Evolutionary conservation across 1,284 basidiomycete species (phyloP).

Genomic region (Fistulina hepatica): DNA sequence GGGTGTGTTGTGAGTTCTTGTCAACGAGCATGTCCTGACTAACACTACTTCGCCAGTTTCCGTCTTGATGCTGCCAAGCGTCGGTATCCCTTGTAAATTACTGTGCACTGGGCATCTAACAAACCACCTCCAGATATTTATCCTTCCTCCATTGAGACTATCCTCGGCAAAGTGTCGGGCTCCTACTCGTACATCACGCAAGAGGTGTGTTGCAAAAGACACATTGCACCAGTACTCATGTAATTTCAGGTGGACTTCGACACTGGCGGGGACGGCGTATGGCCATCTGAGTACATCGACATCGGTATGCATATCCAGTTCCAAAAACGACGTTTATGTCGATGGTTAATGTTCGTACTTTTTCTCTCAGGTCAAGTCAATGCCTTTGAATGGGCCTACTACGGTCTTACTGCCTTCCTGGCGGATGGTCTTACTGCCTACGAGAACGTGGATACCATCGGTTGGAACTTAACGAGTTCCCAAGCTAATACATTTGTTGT

Average conservation of each 20-base stretch:
- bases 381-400: too few relatives aligned
- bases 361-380: too few relatives aligned
- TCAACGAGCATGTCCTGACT: too few relatives aligned
- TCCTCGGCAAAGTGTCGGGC: conserved; percentile 31
- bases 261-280: conserved; percentile 20
- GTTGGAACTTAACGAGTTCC: conserved; percentile 27
- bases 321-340: too few relatives aligned
- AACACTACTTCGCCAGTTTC: too few relatives aligned
- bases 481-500: conserved; percentile 58
- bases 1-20: too few relatives aligned
- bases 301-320: too few relatives aligned
- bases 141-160: conserved; percentile 41
- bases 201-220: conserved; percentile 42
- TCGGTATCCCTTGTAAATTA: too few relatives aligned
- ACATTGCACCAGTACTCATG: too few relatives aligned
- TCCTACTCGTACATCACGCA: conserved; percentile 45
- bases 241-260: too few relatives aligned
- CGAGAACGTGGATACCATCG: conserved; percentile 39
- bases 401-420: conserved; percentile 41
- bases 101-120: too few relatives aligned
- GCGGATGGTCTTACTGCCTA: conserved; percentile 40
- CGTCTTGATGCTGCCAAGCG: conserved; percentile 27
- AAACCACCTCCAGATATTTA: conserved; percentile 37
- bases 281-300: conserved; percentile 41
- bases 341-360: too few relatives aligned